Base-by-base conservation (phyloP, 306 rosid species). In the Cicer chorassanicum region DNA sequence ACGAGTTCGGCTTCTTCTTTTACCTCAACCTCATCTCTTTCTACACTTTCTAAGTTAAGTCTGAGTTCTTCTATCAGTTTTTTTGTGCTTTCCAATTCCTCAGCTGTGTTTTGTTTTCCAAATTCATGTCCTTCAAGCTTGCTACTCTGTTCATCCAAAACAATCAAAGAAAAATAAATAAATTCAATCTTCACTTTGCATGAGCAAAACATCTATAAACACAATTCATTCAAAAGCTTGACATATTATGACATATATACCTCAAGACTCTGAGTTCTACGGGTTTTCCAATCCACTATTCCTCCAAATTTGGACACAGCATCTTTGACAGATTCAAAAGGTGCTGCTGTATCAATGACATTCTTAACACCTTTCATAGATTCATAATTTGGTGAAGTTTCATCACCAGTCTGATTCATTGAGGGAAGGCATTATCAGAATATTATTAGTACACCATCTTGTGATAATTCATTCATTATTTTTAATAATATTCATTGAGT, bases 71-170 rank as follows among this genome's bases (percentile, higher is more conserved):
- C 93, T 43, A 84, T 70, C 8, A 88, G 89, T 68, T 92, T 88
- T 83, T 88, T 88, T 0, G 98, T 87, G 78, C 76, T 81, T 76
- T 88, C 94, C 83, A 94, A 80, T 78, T 92, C 97, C 84, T 86
- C 97, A 0, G 93, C 87, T 19, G 88, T 84, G 81, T 85, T 87
- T 78, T 80, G 69, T 73, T 72, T 88, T 77, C 65, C 87, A 65
- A 88, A 88, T 46, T 92, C 98, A 68, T 86, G 87, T 53, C 84
- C 96, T 43, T 68, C 73, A 57, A 85, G 43, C 83, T 83, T 94
- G 62, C 89, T 85, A 83, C 93, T 88, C 98, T 94, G 89, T 57
- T 63, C 38, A 70, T 56, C 62, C 81, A 85, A 9, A 59, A 61
- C 36, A 29, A 29, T 29, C 36, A 29, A n/a, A n/a, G n/a, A n/a